phyloP scores from a whole-genome alignment of 768 basidiomycete genomes.

The Lactifluus piperatus region DNA sequence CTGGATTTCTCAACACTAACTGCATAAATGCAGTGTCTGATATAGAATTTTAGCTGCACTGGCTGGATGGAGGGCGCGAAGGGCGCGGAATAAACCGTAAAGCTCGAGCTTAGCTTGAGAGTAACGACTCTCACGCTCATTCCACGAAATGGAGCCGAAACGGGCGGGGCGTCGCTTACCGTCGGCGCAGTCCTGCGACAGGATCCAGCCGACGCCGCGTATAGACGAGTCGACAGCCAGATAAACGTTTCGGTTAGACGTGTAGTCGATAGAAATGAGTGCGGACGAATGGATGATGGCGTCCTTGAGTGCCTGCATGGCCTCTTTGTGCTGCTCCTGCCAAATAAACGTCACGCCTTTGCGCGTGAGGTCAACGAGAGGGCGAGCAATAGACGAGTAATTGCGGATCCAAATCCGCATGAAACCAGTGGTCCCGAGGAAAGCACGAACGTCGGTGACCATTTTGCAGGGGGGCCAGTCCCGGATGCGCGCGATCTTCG shows the following conservation, averaged over 20 bases:
- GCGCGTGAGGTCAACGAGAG: neutral
- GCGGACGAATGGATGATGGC: neutral
- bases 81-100: too few relatives aligned
- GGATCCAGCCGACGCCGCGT: constrained; percentile 24
- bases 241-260: constrained; percentile 6
- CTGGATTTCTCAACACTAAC: too few relatives aligned
- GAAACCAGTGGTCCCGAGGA: constrained; percentile 22
- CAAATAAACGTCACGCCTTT: neutral
- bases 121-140: constrained; percentile 18
- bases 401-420: constrained; percentile 20
- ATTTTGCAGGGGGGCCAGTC: constrained; percentile 21
- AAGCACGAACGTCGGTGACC: constrained; percentile 23
- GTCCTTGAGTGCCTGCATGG: constrained; percentile 32
- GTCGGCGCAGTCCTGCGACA: constrained; percentile 23
- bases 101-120: neutral
- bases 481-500: too few relatives aligned
- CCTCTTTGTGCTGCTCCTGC: neutral
- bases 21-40: too few relatives aligned
- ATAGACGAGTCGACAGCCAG: constrained; percentile 24
- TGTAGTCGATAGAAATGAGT: too few relatives aligned
- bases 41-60: too few relatives aligned
- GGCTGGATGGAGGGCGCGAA: too few relatives aligned
- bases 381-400: constrained; percentile 14
- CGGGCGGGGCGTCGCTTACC: constrained; percentile 23
- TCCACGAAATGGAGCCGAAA: constrained; percentile 35